Base-by-base conservation (phyloP, 169 alveolate species). In the Besnoitia besnoiti region DNA sequence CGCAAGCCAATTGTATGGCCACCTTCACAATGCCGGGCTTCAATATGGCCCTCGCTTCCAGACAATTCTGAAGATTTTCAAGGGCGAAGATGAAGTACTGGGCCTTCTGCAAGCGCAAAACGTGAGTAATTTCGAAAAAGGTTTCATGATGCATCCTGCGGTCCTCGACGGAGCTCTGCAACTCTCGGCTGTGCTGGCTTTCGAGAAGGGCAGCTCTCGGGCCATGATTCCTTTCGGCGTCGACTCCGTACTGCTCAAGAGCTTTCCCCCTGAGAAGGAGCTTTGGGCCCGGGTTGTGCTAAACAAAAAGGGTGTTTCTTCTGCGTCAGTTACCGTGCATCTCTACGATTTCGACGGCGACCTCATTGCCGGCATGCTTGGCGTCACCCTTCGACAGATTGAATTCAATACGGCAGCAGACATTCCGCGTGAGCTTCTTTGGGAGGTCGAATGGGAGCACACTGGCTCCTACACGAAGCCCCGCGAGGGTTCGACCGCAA, bases 101-200 rank as follows among this genome's bases (percentile, higher is more conserved):
- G 97, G 95, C 30, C 62, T 90, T 35, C 90, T 88, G 39, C 84
- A 93, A 40, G 89, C 80, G 4, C 50, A 37, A 24, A 85, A 73
- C 33, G 80, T 92, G 35, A 39, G 47, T 8, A 91, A 91, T 47
- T 85, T 85, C 35, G 97, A 95, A 46, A 67, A 59, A 24, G 97
- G 96, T 16, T 95, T 94, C 91, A 55, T 55, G 24, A 49, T 95
- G 49, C 97, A 95, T 89, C 97, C 97, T 33, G 94, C 97, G 8
- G 89, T 95, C 35, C 92, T 95, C 35, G 97, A 95, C 90, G 97
- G 97, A 37, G 96, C 97, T 40, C 85, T 95, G 55, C 97, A 95
- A 87, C 88, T 93, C 39, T 93, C 95, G 40, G 94, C 93, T 0
- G 42, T 91, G 7, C 80, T 95, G 33, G 73, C 94, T 40, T 59